Conservation (phyloP, 1,284 basidiomycete genomes). For the Ganoderma leucocontextum region DNA sequence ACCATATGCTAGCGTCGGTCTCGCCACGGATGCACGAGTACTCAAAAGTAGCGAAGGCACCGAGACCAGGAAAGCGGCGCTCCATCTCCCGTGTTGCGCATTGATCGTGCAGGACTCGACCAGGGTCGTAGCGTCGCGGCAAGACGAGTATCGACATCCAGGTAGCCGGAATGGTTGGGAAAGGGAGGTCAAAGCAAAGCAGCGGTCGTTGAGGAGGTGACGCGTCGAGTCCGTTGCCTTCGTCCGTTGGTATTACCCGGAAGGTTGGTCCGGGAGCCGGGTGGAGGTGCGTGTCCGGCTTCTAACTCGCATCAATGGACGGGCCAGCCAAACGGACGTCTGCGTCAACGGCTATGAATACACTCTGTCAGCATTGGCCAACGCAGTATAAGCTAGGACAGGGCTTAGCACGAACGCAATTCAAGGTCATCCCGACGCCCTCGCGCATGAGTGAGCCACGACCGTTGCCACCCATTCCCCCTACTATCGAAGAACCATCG, state of each 20-base stretch:
- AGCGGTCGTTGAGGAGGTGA: background rate
- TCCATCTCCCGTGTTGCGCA: background rate
- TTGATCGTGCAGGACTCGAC: background rate
- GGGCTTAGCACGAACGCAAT: background rate
- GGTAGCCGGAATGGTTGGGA: background rate
- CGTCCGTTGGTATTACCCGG: background rate
- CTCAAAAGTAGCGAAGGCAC: background rate
- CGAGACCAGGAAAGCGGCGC: background rate
- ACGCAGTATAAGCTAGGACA: background rate
- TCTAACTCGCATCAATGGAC: background rate
- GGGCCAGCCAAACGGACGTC: background rate
- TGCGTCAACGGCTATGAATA: background rate
- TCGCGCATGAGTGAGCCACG: background rate
- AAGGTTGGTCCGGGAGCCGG: background rate
- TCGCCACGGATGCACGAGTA: background rate
- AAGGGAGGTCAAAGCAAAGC: background rate
- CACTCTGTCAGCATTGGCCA: background rate
- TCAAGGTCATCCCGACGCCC: background rate
- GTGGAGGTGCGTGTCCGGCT: background rate
- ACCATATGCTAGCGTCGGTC: background rate
- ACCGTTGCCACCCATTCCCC: background rate
- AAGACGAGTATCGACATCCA: background rate
- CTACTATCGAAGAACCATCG: too few species aligned
- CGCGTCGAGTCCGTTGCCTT: background rate
- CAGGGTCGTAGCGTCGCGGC: background rate